Percentiles rank a stretch among this genome's conserved stretches.
These are phyloP conservation scores for Amanita jacksonii DNA, from an alignment of 768 basidiomycete species.

Conservation along the genomic window DNA sequence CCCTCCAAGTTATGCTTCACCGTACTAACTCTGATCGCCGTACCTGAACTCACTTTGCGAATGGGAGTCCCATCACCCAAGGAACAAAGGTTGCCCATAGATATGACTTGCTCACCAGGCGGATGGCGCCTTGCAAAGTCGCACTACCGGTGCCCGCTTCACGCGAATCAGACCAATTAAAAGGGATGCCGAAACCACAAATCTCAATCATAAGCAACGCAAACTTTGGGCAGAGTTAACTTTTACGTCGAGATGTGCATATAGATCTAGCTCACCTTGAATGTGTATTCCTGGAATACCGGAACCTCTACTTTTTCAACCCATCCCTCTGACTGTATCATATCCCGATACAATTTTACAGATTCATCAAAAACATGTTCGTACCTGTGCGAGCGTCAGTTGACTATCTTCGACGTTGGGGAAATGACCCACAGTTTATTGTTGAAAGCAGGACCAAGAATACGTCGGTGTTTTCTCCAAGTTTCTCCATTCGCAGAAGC, in stretches of 20 bases:
- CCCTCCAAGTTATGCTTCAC: no score
- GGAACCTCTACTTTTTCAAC: slow-evolving; percentile 14
- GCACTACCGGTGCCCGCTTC: slow-evolving; percentile 1
- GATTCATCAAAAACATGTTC: slow-evolving; percentile 28
- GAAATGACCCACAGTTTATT: slow-evolving; percentile 18
- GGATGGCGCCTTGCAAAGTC: slow-evolving; percentile 11
- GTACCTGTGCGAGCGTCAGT: slow-evolving; percentile 17
- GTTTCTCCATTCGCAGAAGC: slow-evolving; percentile 26
- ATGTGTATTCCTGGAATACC: slow-evolving; percentile 20
- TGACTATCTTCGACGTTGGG: neutral
- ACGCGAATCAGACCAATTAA: slow-evolving; percentile 2
- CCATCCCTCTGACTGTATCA: slow-evolving; percentile 23
- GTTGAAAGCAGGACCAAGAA: slow-evolving; percentile 30
- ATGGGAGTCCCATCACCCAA: neutral
- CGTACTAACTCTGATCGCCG: no score
- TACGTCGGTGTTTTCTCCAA: slow-evolving; percentile 30
- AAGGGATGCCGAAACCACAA: slow-evolving; percentile 10
- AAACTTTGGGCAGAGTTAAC: no score
- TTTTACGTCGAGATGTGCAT: no score
- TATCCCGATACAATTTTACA: slow-evolving; percentile 21
- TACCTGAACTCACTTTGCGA: slow-evolving; percentile 3
- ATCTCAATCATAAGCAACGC: slow-evolving; percentile 7
- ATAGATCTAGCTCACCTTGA: slow-evolving; percentile 24
- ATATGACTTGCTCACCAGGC: neutral
- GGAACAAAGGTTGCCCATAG: neutral